phyloP scores from a whole-genome alignment of 495 filamentous ascomycete species.

The Xylaria acuta region DNA sequence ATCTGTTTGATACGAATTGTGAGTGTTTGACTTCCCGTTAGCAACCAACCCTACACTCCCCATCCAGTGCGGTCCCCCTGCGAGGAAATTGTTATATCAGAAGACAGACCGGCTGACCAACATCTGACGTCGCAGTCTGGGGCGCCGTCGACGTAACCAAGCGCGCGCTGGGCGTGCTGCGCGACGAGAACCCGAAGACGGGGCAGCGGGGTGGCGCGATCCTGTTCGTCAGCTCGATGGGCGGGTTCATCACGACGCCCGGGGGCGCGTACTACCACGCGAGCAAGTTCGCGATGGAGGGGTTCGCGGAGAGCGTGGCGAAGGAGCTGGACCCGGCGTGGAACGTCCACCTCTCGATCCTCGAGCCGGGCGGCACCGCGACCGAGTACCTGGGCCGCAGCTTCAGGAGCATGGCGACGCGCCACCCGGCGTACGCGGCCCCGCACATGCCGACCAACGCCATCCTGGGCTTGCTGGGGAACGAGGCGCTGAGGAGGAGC shows the following conservation, averaged over 20 bases:
- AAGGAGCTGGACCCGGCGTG: constrained; percentile 61
- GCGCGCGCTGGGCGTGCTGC: constrained; percentile 54
- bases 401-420: constrained; percentile 19
- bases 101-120: not conserved
- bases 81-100: not conserved
- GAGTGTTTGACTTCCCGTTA: not conserved
- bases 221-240: constrained; percentile 60
- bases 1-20: constrained; percentile 57
- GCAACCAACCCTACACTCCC: not conserved
- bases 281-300: constrained; percentile 62
- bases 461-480: constrained; percentile 45
- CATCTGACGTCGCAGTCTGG: constrained; percentile 43
- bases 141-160: constrained; percentile 53
- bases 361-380: constrained; percentile 58
- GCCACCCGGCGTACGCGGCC: constrained; percentile 48
- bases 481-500: constrained; percentile 33
- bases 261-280: constrained; percentile 62
- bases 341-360: constrained; percentile 54
- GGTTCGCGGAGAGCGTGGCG: constrained; percentile 60
- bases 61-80: not conserved
- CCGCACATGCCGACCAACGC: constrained; percentile 41
- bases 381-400: constrained; percentile 43
- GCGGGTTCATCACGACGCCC: constrained; percentile 54
- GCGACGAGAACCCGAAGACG: constrained; percentile 44
- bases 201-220: constrained; percentile 55